Evolutionary conservation across 2,329 filamentous ascomycete genomes (phyloP), one percentile per base, ranked within the genome.

Genomic region (Xylariales sp.): DNA sequence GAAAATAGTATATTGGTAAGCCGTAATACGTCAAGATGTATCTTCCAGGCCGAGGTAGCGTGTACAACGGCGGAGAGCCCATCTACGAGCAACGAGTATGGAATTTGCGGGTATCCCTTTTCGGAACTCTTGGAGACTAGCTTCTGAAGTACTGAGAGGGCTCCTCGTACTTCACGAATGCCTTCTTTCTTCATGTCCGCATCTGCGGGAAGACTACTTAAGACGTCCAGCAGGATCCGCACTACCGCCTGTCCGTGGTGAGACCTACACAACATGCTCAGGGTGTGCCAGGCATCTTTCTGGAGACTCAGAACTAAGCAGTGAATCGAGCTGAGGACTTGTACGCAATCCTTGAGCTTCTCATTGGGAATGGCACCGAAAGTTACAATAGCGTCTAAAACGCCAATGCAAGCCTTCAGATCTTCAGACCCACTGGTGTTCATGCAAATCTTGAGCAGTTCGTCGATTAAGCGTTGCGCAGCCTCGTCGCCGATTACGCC

Each of bases 171-270:
- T 40, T 81, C 73, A 35, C 78, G 67, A 30, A 68, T 67, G 14
- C 66, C 60, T 35, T 76, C 70, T 40, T 72, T 76, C 40, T 69
- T 69, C 43, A 66, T 66, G 38, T 63, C 56, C n/a, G 63, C 65
- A 28, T 69, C 65, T 1, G 54, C 44, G 2, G 67, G 60, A 25
- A 73, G 66, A 37, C 70, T 68, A 29, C 70, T 70, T 17, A 85
- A 61, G 11, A 82, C 74, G 39, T 82, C 75, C 21, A 88, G 66
- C 16, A 88, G 61, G 17, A 83, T 74, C 38, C 78, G 72, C 31
- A 88, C 72, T 2, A 82, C 81, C 24, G 76, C 76, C 45, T 85
- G 81, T 15, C 83, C 83, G 46, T 87, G 78, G 54, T 88, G 84
- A 2, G 85, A 88, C 50, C 72, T 80, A 64, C 82, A 83, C 1